Base-by-base conservation (phyloP, 345 rosid genomes). In the Citrus unshiu region DNA sequence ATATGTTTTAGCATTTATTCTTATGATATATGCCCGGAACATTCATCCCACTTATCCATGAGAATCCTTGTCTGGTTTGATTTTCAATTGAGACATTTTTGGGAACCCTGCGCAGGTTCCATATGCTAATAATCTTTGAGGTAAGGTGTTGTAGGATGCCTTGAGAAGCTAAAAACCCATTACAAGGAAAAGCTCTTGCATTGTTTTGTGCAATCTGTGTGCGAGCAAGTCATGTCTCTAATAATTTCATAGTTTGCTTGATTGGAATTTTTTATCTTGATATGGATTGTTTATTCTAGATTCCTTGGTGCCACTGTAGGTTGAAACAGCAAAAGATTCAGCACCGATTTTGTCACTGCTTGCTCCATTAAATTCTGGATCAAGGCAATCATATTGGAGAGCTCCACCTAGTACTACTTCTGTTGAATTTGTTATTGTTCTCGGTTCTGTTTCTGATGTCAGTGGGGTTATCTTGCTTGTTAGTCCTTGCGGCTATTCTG, bases 401-500 rank as follows among this genome's bases (percentile, higher is more conserved):
- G 98, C 97, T 84, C 95, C 99, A 75, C 77, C 97, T 29, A 83
- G 81, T 84, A 73, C 85, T 77, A 67, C 85, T 49, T 84, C 86
- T 83, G 86, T 84, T 79, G 97, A 96, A 82, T 85, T 95, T 84
- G 92, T 72, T 82, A 83, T 90, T 81, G 91, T 85, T 78, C 97
- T 96, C 54, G 83, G 91, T 77, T 82, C 79, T 78, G 88, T 90
- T 68, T 91, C 97, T 35, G 97, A 96, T 84, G 99, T 94, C 80
- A 89, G 76, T 84, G 92, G 93, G 77, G 93, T 94, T 64, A 75
- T 93, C 77, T 82, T 96, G 84, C 93, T 96, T 32, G 90, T 93
- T 80, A 94, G 98, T 90, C 91, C 98, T 30, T 94, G 97, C 80
- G 99, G 98, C 85, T 94, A 96, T 88, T 92, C 98, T 77, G 90